Base-by-base conservation (phyloP, 306 rosid species). In the Trifolium pratense region DNA sequence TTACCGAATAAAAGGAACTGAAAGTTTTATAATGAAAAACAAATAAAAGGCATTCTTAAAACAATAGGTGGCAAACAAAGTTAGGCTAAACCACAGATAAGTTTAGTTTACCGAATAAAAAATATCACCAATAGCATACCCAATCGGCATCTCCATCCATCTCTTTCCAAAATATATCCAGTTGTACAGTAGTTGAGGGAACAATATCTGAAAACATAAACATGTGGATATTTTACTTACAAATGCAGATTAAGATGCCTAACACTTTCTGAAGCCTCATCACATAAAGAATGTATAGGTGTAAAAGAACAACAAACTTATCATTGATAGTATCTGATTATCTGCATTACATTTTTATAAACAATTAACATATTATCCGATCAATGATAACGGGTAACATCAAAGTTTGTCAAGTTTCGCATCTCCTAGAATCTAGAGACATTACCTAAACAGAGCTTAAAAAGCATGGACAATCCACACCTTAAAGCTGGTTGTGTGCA, bases 81-180 rank as follows among this genome's bases (percentile, higher is more conserved):
- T 75, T 60, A 78, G 65, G 71, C 58, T 75, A 75, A 81, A 81
- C 75, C 83, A 70, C 79, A 51, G 72, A 68, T 72, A 80, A 68
- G 83, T 77, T 60, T 77, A 80, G 68, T 77, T 79, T 78, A 82
- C 81, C 84, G 64, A 81, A 79, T 81, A 73, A 78, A 79, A 76
- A 79, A 78, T 69, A 68, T 61, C 70, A 80, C 59, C 71, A 86
- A 76, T 74, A 74, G 86, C 95, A 75, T 90, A 95, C 99, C 99
- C 99, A 95, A 74, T 92, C 97, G 70, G 93, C 88, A 80, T 95
- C 97, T 3, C 89, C 93, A 74, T 90, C 90, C 85, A 84, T 76
- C 91, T 87, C 93, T 87, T 95, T 95, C 99, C 97, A 95, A 85
- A 82, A 91, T 79, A 92, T 71, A 85, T 95, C 97, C 89, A 85